Conservation (phyloP, 2,329 filamentous ascomycete species). For the Aureobasidium sp. region DNA sequence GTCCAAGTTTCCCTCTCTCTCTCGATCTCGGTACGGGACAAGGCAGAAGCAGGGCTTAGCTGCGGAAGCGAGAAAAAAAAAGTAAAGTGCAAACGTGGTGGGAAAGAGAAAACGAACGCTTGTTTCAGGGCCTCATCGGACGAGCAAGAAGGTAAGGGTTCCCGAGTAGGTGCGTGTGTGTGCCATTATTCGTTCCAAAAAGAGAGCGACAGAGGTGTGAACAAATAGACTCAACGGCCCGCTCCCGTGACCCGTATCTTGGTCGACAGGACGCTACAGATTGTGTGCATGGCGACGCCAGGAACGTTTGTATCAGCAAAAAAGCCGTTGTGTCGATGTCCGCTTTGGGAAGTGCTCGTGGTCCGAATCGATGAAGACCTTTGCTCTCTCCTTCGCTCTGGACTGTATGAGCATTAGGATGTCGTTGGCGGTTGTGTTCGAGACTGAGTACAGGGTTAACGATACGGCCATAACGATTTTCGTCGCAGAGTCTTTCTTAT, state of each 20-base stretch:
- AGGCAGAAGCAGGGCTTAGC: no score
- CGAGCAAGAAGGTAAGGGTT: no score
- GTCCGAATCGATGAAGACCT: slow-evolving; percentile 1
- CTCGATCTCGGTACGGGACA: neutral
- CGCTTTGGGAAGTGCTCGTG: neutral
- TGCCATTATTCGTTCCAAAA: no score
- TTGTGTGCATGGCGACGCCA: slow-evolving; percentile 1
- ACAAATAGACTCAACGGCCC: slow-evolving; percentile 13
- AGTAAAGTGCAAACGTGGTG: neutral
- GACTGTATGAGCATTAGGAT: neutral
- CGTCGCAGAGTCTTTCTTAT: neutral
- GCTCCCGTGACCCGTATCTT: slow-evolving; percentile 8
- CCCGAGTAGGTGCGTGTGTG: neutral
- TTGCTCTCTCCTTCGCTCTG: neutral
- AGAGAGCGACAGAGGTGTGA: neutral
- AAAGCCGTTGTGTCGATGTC: slow-evolving; percentile 5
- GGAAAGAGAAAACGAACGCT: slow-evolving; percentile 2
- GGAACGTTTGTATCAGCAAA: no score
- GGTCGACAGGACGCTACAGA: neutral
- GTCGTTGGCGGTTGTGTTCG: slow-evolving; percentile 1
- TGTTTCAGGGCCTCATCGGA: neutral
- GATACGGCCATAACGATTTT: neutral
- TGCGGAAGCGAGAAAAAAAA: neutral
- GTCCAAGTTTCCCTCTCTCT: neutral
- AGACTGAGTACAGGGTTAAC: neutral